A percentile compares a stretch with the other conserved stretches of the same genome.
phyloP scores from a whole-genome alignment of 371 early-diverging fungal genomes.

The Mucor piriformis region DNA sequence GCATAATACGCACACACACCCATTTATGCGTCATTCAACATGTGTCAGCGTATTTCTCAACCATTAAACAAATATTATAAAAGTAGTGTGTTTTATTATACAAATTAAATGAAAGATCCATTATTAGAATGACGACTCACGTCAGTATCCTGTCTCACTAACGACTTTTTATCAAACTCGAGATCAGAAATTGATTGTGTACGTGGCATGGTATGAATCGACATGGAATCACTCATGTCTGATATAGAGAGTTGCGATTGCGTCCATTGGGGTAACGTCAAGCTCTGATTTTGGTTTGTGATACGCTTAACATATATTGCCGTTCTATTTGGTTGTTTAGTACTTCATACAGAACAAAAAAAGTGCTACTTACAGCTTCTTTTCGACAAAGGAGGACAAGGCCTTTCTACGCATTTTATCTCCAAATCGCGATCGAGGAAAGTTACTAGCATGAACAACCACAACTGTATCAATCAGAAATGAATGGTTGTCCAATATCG shows the following conservation, averaged over 20 bases:
- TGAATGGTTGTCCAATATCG: constrained; percentile 73
- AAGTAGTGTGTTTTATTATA: too few species aligned
- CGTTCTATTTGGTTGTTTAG: constrained; percentile 13
- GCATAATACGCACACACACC: too few species aligned
- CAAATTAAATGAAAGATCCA: too few species aligned
- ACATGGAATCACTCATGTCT: constrained; percentile 25
- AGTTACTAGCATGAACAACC: constrained; percentile 59
- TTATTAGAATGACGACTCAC: neutral
- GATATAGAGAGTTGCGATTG: constrained; percentile 33
- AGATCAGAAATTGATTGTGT: constrained; percentile 14
- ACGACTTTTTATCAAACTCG: constrained; percentile 4
- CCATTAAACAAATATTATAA: too few species aligned
- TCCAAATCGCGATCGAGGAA: constrained; percentile 65
- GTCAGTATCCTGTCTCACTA: constrained; percentile 14
- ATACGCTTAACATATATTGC: constrained; percentile 48
- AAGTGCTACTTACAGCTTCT: constrained; percentile 33
- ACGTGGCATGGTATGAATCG: constrained; percentile 9
- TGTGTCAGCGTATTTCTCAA: too few species aligned
- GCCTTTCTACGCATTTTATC: constrained; percentile 64
- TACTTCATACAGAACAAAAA: neutral
- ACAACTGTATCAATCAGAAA: constrained; percentile 76
- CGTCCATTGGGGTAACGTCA: constrained; percentile 36
- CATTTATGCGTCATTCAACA: too few species aligned
- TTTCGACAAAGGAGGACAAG: constrained; percentile 30
- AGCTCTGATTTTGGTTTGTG: constrained; percentile 41